Conservation (phyloP, 2,329 filamentous ascomycete genomes). For the Hypoxylon sp. region DNA sequence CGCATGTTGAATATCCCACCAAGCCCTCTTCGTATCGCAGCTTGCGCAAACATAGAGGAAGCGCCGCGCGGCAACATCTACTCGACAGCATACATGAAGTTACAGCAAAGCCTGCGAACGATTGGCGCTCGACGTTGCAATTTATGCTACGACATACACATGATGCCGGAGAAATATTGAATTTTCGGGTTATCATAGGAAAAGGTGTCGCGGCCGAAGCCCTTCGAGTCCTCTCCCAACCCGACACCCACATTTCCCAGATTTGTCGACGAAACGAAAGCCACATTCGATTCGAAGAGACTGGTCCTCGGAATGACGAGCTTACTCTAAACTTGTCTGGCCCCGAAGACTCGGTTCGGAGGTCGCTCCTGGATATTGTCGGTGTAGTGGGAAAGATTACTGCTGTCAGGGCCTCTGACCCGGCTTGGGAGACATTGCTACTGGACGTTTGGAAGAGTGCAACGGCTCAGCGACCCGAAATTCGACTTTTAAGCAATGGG, state of each 20-base stretch:
- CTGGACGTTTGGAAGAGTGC: constrained; percentile 29
- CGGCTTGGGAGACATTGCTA: constrained; percentile 25
- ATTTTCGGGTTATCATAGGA: constrained; percentile 44
- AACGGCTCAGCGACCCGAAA: constrained; percentile 7
- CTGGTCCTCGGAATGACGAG: constrained; percentile 16
- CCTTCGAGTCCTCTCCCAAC: constrained; percentile 32
- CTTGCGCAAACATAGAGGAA: constrained; percentile 34
- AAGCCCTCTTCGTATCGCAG: constrained; percentile 27
- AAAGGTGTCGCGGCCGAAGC: constrained; percentile 37
- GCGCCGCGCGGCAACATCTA: constrained; percentile 35
- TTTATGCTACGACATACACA: constrained; percentile 42
- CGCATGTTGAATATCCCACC: constrained; percentile 20
- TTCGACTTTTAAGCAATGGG: constrained; percentile 27
- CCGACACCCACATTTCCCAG: constrained; percentile 39
- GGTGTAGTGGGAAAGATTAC: constrained; percentile 37
- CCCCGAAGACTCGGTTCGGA: constrained; percentile 38
- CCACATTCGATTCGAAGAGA: constrained; percentile 38
- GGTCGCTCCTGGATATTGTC: constrained; percentile 42
- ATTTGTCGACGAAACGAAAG: constrained; percentile 40
- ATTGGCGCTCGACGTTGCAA: constrained; percentile 37
- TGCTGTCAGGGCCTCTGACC: constrained; percentile 39
- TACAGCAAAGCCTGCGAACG: constrained; percentile 10
- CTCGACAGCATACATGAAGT: constrained; percentile 21
- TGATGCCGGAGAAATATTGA: constrained; percentile 34
- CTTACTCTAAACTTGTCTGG: constrained; percentile 42